Evolutionary conservation across 768 basidiomycete genomes (phyloP), one percentile per base, ranked within the genome.

Genomic region (Tricholoma matsutake): DNA sequence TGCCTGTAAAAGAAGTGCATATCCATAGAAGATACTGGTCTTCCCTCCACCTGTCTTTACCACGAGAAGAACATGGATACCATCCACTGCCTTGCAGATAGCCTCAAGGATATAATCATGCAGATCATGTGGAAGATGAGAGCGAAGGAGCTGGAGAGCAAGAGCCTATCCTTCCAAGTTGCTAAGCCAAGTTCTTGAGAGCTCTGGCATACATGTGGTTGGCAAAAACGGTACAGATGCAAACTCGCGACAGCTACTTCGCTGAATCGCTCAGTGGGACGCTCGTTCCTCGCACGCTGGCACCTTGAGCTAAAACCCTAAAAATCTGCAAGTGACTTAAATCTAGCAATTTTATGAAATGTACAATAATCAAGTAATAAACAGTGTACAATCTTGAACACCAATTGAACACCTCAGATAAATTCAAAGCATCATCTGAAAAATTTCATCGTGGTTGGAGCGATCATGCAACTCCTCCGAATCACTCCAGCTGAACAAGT

Each of bases 401-500:
- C 31, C 31, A n/a, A n/a, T n/a, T n/a, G n/a, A n/a, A n/a, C n/a
- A n/a, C n/a, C n/a, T n/a, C 6, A 11, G 9, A 56, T 61, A 51
- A 57, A n/a, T 60, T 39, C 59, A 64, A 34, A 61, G 56, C 57
- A 61, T 58, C 76, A 78, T 78, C 16, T 68, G 67, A n/a, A 74
- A 68, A 25, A 72, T 70, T 20, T 57, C 65, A 7, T 65, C 64
- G 31, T 51, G 51, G 16, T 32, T 58, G 25, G 49, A 51, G 32
- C 11, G 31, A 20, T 53, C 54, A 22, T 59, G 57, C 6, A 63
- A 31, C 11, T 73, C 73, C 52, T 76, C 75, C 20, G 64, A 63
- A 56, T 75, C 76, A 54, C 71, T 75, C 72, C 69, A 70, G 31
- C 67, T 64, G 41, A 78, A 78, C 10, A 79, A 67, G 18, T 78